These are phyloP conservation scores for Diplogelasinospora grovesii DNA, from an alignment of 495 filamentous ascomycete species.

Conservation along the genomic window DNA sequence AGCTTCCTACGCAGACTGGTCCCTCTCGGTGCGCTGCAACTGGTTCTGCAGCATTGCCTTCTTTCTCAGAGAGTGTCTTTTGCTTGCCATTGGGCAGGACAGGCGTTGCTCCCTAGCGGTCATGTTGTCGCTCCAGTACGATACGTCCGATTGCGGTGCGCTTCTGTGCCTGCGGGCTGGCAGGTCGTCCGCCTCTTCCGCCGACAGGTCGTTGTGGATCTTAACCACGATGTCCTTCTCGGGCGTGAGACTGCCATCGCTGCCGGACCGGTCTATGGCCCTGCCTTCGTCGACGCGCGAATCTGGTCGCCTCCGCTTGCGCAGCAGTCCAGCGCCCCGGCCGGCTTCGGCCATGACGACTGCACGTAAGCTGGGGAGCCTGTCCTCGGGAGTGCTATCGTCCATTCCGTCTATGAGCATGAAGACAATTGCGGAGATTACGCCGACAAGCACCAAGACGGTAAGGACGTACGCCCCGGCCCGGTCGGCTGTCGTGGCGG, in stretches of 20 bases:
- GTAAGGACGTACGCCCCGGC: conserved; percentile 59
- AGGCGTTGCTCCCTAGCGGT: not conserved
- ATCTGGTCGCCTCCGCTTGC: too few species aligned
- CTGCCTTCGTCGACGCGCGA: conserved; percentile 1
- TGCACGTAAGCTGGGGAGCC: not conserved
- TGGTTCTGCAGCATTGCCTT: conserved; percentile 1
- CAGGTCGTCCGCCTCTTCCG: not conserved
- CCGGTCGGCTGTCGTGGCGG: conserved; percentile 46
- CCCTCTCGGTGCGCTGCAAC: conserved; percentile 8
- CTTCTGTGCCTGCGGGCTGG: not conserved
- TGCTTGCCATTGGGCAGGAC: not conserved
- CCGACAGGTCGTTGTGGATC: conserved; percentile 1
- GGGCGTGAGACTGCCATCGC: not conserved
- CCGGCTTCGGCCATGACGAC: conserved; percentile 1
- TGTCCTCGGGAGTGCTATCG: conserved; percentile 1
- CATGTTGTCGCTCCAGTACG: conserved; percentile 4
- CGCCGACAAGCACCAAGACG: conserved; percentile 27
- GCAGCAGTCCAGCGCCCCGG: not conserved
- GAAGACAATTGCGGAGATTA: conserved; percentile 28
- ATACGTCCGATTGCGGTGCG: conserved; percentile 1
- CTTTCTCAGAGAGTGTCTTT: not conserved
- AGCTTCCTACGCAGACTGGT: conserved; percentile 11
- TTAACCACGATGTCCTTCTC: conserved; percentile 9
- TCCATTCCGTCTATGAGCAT: conserved; percentile 29
- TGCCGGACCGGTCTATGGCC: conserved; percentile 1